Conservation (phyloP, 2,329 filamentous ascomycete species). For the Penicillium sp. region DNA sequence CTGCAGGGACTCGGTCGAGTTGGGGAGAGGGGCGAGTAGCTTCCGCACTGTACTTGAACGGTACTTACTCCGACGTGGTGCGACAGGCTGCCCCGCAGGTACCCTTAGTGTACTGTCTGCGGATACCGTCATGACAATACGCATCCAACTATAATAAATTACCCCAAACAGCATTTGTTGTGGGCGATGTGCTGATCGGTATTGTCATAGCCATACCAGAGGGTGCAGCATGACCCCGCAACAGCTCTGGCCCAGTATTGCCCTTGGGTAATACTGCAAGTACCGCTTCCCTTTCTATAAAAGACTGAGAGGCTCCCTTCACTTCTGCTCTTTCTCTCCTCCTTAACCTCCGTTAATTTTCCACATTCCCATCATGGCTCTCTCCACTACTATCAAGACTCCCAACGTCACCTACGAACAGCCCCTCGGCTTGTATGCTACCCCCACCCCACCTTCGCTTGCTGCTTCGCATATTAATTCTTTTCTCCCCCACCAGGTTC, state of each 20-base stretch:
- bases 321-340: background rate
- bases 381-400: constrained; percentile 44
- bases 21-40: background rate
- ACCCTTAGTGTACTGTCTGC: background rate
- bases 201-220: background rate
- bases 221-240: constrained; percentile 12
- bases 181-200: background rate
- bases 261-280: too few species aligned
- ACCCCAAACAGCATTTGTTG: background rate
- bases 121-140: background rate
- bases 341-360: constrained; percentile 12
- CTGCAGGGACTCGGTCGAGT: too few species aligned
- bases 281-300: too few species aligned
- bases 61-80: constrained; percentile 4
- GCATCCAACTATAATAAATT: background rate
- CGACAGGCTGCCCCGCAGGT: background rate
- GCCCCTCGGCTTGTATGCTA: constrained; percentile 43
- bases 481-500: constrained; percentile 51
- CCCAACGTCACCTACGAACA: constrained; percentile 47
- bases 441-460: background rate
- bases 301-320: constrained; percentile 2
- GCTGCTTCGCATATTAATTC: too few species aligned
- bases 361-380: constrained; percentile 39
- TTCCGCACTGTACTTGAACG: background rate
- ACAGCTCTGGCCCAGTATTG: too few species aligned